Evolutionary conservation across 306 rosid genomes (phyloP), one percentile per base, ranked within the genome.

Genomic region (Ziziphus jujuba): DNA sequence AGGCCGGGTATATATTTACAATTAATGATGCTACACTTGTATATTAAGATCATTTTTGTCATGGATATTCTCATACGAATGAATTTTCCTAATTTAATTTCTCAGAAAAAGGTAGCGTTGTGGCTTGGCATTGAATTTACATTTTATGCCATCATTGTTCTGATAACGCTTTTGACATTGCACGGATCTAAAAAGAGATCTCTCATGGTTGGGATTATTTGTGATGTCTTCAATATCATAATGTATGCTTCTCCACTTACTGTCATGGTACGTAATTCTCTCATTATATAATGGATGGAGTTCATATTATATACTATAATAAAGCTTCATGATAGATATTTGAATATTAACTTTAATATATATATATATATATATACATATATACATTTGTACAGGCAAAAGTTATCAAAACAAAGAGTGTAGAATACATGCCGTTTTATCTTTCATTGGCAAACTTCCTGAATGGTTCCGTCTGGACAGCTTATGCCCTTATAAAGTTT

Each of bases 161-260:
- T 67, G 3, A 2, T 77, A 35, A 80, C 92, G 2, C 6, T 87
- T 75, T 22, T 81, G 44, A 57, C 69, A 17, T 9, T 91, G 40
- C 84, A 76, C 44, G 83, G 80, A 17, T 57, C 72, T 24, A 35
- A 1, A 7, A 7, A 8, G 34, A 82, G 98, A 67, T 85, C 96
- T 1, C 8, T 89, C 33, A 19, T 87, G 34, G 85, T 92, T 53
- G 98, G 98, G 45, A 22, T 89, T 55, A 20, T 92, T 19, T 70
- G 80, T 49, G 96, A 84, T 65, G 6, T 92, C 35, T 87, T 85
- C 87, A 92, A 89, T 68, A 66, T 89, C 14, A 50, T 89, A 58
- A 91, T 85, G 98, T 87, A 90, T 72, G 6, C 40, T 2, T 59
- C 95, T 65, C 97, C 95, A 44, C 95, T 90, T 8, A 84, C 91